Conservation (phyloP, 139 green algal genomes). For the Chlorella sp. region DNA sequence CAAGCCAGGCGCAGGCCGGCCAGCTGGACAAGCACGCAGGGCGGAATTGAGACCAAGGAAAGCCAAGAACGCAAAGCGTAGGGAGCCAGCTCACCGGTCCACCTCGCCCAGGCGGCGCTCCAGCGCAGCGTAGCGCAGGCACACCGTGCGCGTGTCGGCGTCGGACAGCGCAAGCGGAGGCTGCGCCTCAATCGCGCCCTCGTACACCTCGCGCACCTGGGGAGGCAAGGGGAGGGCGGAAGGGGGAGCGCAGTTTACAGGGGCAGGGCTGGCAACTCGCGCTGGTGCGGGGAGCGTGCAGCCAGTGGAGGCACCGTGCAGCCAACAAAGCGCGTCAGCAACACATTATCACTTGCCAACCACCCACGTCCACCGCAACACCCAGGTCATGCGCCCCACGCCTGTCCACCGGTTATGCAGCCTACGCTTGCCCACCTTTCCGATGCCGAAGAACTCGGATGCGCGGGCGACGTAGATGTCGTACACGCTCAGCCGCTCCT, state of each 20-base stretch:
- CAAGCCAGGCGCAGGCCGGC: too few relatives aligned
- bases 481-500: slow-evolving; percentile 81
- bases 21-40: too few relatives aligned
- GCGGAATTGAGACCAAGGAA: too few relatives aligned
- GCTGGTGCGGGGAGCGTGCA: too few relatives aligned
- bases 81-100: slow-evolving; percentile 69
- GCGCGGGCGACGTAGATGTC: slow-evolving; percentile 90
- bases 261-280: neutral
- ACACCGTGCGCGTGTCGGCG: slow-evolving; percentile 80
- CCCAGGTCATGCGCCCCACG: too few relatives aligned
- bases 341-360: too few relatives aligned
- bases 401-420: too few relatives aligned
- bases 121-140: slow-evolving; percentile 84
- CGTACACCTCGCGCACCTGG: slow-evolving; percentile 94
- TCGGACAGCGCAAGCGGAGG: slow-evolving; percentile 75
- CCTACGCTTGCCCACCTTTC: slow-evolving; percentile 75
- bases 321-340: too few relatives aligned
- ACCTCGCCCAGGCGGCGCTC: slow-evolving; percentile 94
- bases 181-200: slow-evolving; percentile 86
- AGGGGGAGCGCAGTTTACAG: neutral
- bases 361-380: too few relatives aligned
- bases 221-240: neutral
- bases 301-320: too few relatives aligned
- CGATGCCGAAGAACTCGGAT: slow-evolving; percentile 93
- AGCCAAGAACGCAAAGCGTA: too few relatives aligned